Conservation (phyloP, 495 filamentous ascomycete species). For the Penicillium fimorum region DNA sequence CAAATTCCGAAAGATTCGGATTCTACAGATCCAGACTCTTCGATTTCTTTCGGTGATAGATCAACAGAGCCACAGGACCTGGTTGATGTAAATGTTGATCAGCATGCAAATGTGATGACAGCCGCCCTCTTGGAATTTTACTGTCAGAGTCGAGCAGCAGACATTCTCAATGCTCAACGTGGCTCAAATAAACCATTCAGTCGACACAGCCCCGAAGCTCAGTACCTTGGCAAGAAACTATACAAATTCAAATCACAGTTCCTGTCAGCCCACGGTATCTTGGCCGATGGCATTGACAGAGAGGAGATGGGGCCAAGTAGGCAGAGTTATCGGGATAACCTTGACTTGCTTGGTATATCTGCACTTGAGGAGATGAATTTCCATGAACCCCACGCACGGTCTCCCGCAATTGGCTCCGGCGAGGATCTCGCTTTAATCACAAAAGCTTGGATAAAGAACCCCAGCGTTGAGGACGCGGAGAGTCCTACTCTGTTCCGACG, state of each 20-base stretch:
- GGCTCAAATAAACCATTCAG: constrained; percentile 35
- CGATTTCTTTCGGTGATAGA: constrained; percentile 24
- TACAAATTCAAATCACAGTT: constrained; percentile 45
- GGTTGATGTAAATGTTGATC: constrained; percentile 31
- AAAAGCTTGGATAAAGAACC: constrained; percentile 14
- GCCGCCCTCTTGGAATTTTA: constrained; percentile 46
- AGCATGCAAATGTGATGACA: constrained; percentile 46
- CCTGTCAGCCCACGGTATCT: constrained; percentile 38
- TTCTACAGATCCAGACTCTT: constrained; percentile 12
- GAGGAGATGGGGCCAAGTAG: constrained; percentile 38
- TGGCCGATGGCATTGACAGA: constrained; percentile 40
- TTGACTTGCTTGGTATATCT: constrained; percentile 40
- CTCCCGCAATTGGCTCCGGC: constrained; percentile 17
- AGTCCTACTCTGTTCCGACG: constrained; percentile 12
- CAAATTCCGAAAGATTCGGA: constrained; percentile 4
- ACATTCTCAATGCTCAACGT: constrained; percentile 43
- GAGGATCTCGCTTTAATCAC: constrained; percentile 27
- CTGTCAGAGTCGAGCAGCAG: constrained; percentile 44
- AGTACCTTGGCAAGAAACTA: constrained; percentile 42
- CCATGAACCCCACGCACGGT: constrained; percentile 15
- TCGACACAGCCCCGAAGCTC: constrained; percentile 44
- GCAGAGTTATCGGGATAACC: constrained; percentile 44
- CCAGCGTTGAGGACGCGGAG: constrained; percentile 9
- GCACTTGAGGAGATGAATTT: constrained; percentile 39
- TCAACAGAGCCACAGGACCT: constrained; percentile 24